Evolutionary conservation across 1,284 basidiomycete genomes (phyloP), one percentile per base, ranked within the genome.

Genomic region (Exobasidium rhododendri): DNA sequence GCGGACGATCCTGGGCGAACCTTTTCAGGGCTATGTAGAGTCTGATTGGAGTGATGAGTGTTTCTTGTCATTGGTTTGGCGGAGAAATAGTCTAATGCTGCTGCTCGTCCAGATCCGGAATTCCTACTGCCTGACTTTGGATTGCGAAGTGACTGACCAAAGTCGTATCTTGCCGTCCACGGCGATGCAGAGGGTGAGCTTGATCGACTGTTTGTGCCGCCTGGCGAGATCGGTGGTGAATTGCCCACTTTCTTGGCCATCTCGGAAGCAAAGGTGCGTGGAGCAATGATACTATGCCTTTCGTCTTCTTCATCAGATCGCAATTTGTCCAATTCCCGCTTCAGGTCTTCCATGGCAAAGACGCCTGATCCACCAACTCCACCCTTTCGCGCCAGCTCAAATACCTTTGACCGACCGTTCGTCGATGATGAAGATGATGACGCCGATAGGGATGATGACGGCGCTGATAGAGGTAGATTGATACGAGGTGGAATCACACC

Each of bases 61-160:
- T 20, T 32, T 22, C 45, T 30, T 17, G 31, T 40, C 4, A 69
- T 35, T 0, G 73, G 69, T 46, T 65, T 70, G 0, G 71, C 64
- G 5, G 70, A 75, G 55, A 75, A 75, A 68, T 75, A 77, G 58
- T 75, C 73, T 32, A 75, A 65, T 31, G 73, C 73, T 14, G 74
- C 70, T 24, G 71, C 69, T 30, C 74, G 68, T 31, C 68, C 70
- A n/a, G 68, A 55, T 50, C 67, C 67, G 57, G 67, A 66, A 59
- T 64, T 65, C 43, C 66, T 63, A 56, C 72, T 76, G 54, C 78
- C 73, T 35, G 54, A 67, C 56, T 68, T 65, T 2, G 76, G 75
- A 56, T 79, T 78, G 69, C 83, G 83, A 60, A 85, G 77, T 7
- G 83, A 82, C 4, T 81, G 74, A 44, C 82, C 82, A 73, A 85